Evolutionary conservation across 139 green algal species (phyloP).

Genomic region (Mychonastes homosphaera): DNA sequence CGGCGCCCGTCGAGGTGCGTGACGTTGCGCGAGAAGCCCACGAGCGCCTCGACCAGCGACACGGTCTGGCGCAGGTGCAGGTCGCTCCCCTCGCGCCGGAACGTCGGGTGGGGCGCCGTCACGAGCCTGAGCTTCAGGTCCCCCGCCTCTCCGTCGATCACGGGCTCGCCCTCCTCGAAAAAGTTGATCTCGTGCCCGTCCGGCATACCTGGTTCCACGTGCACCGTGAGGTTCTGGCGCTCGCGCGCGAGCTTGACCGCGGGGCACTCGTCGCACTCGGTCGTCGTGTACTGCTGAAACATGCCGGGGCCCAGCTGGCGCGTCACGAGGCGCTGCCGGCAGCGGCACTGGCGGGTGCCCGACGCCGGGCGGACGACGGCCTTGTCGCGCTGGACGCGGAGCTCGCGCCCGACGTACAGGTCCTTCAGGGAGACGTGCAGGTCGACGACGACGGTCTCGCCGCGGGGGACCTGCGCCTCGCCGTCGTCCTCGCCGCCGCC

Average conservation of each 20-base stretch:
- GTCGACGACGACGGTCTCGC: constrained; percentile 72
- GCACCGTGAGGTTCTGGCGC: constrained; percentile 61
- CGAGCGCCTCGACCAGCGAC: constrained; percentile 72
- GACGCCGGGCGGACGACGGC: constrained; percentile 67
- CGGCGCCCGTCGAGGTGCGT: constrained; percentile 89
- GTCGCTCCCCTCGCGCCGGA: constrained; percentile 51
- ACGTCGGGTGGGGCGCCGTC: constrained; percentile 35
- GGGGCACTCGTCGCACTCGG: constrained; percentile 83
- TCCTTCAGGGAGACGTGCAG: constrained; percentile 79
- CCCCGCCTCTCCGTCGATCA: constrained; percentile 88
- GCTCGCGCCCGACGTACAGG: constrained; percentile 77
- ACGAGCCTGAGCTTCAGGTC: constrained; percentile 68
- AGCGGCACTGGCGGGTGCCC: constrained; percentile 94
- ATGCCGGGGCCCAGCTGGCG: constrained; percentile 93
- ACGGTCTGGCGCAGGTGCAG: constrained; percentile 61
- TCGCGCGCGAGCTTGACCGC: constrained; percentile 80
- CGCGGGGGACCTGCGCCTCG: constrained; percentile 75
- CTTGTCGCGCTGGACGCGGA: constrained; percentile 85
- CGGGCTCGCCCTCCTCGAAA: constrained; percentile 91
- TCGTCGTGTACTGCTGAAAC: constrained; percentile 93
- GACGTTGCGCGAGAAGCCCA: constrained; percentile 69
- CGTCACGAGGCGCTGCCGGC: constrained; percentile 86
- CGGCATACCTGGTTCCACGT: constrained; percentile 85
- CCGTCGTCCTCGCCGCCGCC: constrained; percentile 40
- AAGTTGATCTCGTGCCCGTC: constrained; percentile 79